Evolutionary conservation across 805 yeast species (phyloP).

Genomic region (Pichia sporocuriosa): DNA sequence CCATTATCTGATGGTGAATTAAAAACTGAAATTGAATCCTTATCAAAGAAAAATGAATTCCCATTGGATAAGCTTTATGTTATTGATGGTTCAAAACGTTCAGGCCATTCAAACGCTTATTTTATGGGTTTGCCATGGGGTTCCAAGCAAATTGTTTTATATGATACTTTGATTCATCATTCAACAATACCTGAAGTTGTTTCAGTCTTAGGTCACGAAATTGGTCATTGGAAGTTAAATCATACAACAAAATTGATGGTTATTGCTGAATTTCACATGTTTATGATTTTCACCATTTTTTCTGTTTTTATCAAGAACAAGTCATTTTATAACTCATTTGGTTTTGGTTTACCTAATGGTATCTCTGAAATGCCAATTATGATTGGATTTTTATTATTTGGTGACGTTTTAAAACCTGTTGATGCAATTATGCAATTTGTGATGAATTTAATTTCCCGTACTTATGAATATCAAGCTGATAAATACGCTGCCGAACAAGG

Average conservation of each 20-base stretch:
- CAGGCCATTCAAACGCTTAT: conserved; percentile 95
- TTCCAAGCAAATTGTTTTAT: conserved; percentile 88
- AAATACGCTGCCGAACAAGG: conserved; percentile 74
- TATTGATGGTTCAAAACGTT: conserved; percentile 94
- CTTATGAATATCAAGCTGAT: conserved; percentile 92
- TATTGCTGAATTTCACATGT: conserved; percentile 57
- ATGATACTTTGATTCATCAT: conserved; percentile 81
- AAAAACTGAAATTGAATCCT: conserved; percentile 68
- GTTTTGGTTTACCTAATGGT: conserved; percentile 39
- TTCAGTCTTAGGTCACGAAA: conserved; percentile 96
- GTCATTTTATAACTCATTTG: conserved; percentile 73
- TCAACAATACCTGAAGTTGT: conserved; percentile 74
- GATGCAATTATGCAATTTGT: conserved; percentile 61
- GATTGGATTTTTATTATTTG: conserved; percentile 75
- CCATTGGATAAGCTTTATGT: conserved; percentile 84
- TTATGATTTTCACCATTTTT: conserved; percentile 63
- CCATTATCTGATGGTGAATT: conserved; percentile 89
- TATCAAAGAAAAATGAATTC: conserved; percentile 71
- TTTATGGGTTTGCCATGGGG: conserved; percentile 93
- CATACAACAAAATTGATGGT: conserved; percentile 76
- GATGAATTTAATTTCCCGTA: conserved; percentile 69
- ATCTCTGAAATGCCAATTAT: conserved; percentile 57
- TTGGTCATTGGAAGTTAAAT: conserved; percentile 94
- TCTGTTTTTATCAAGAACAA: conserved; percentile 73
- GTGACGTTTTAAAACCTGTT: conserved; percentile 71